Conservation (phyloP, 2,329 filamentous ascomycete species). For the Xylaria sp. region DNA sequence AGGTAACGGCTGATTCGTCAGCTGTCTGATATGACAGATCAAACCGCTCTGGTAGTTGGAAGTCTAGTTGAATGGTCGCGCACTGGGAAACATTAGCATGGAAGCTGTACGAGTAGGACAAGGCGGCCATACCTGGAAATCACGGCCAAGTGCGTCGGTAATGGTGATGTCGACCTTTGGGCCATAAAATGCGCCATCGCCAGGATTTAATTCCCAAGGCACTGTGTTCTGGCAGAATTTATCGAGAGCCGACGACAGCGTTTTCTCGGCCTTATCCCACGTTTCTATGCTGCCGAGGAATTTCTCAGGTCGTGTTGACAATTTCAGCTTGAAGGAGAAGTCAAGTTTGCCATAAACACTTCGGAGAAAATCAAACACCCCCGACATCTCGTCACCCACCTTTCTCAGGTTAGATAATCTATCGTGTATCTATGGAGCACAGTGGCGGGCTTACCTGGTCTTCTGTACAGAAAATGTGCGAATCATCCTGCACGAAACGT, state of each 20-base stretch:
- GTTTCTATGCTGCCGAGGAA: conserved; percentile 66
- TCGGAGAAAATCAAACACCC: conserved; percentile 75
- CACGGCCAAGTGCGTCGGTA: conserved; percentile 84
- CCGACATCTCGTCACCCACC: conserved; percentile 52
- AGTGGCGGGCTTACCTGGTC: conserved; percentile 50
- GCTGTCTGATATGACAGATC: conserved; percentile 35
- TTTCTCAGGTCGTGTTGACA: conserved; percentile 36
- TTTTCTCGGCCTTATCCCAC: conserved; percentile 88
- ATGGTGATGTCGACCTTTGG: conserved; percentile 99
- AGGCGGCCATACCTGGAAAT: conserved; percentile 51
- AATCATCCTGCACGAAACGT: conserved; percentile 90
- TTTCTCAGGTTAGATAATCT: conserved; percentile 16
- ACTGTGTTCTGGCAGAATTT: conserved; percentile 72
- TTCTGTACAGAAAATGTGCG: conserved; percentile 84
- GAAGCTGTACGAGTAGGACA: not conserved
- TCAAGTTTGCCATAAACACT: conserved; percentile 82
- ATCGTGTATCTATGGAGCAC: not conserved
- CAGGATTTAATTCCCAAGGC: conserved; percentile 90
- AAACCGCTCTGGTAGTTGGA: conserved; percentile 76
- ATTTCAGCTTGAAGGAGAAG: conserved; percentile 75
- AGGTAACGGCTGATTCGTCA: conserved; percentile 49
- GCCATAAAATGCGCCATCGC: conserved; percentile 97
- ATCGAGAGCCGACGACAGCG: conserved; percentile 81
- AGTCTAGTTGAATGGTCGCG: conserved; percentile 94
- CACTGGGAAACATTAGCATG: conserved; percentile 70